Conservation (phyloP, 2,329 filamentous ascomycete species). For the Monilinia polystroma region DNA sequence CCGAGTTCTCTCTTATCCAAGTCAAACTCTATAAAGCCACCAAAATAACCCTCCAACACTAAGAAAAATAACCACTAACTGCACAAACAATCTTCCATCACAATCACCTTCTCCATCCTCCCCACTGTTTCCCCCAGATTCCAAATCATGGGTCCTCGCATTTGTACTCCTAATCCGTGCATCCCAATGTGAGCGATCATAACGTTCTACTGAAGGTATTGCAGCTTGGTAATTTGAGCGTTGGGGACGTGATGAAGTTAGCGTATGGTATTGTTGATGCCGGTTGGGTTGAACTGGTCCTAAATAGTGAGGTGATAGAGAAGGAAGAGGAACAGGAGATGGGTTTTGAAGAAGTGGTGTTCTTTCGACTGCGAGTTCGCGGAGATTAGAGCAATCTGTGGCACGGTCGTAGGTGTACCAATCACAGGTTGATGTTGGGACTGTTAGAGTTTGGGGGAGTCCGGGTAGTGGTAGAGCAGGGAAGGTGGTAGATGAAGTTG, state of each 20-base stretch:
- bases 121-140: neutral
- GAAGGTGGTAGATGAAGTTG: neutral
- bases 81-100: neutral
- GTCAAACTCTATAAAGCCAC: conserved; percentile 1
- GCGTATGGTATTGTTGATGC: neutral
- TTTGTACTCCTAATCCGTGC: neutral
- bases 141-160: neutral
- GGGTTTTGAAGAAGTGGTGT: neutral
- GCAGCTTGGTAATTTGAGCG: neutral
- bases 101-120: neutral
- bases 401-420: neutral
- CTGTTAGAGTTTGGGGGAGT: neutral
- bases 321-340: neutral
- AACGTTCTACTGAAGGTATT: neutral
- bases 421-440: neutral
- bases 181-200: conserved; percentile 13
- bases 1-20: too few relatives aligned
- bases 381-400: neutral
- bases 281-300: neutral
- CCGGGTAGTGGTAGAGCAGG: neutral
- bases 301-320: neutral
- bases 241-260: neutral
- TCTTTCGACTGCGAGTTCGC: neutral
- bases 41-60: neutral
- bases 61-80: neutral